Base-by-base conservation (phyloP, 129 eudicot genomes). In the Oenanthe sinensis region DNA sequence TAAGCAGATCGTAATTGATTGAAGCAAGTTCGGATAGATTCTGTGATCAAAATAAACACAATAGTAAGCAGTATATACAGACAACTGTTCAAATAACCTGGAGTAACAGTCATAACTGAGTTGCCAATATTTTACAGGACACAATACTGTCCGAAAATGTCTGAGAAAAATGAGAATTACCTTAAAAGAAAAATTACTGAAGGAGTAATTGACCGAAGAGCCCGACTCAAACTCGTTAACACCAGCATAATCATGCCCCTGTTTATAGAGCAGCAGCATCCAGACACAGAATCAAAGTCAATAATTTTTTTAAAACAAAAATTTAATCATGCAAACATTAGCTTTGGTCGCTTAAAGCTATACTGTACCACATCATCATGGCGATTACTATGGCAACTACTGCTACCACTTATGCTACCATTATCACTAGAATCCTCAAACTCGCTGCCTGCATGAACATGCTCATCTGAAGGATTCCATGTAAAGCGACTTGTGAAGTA, bases 181-280 rank as follows among this genome's bases (percentile, higher is more conserved):
- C 99, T 95, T 95, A 74, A 95, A 95, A 12, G 98, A 95, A 85
- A 95, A 95, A 85, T 95, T 95, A 83, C 97, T 95, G 78, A 95
- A 95, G 75, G 98, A 90, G 78, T 95, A 91, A 85, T 95, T 85
- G 77, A 91, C 89, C 45, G 87, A 79, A 78, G 85, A 83, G 77
- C 88, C 87, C 1, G 99, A 86, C 48, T 90, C 99, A 80, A 88
- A 90, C 82, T 88, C 99, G 9, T 91, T 76, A 37, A 87, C 83
- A 67, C 96, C 96, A 42, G 80, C 87, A 85, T 84, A 87, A 58
- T 95, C 96, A 87, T 91, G 96, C 54, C 89, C 97, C 91, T 95
- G 89, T 60, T 28, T 20, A 79, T 26, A 67, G 52, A 67, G 52
- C 81, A 77, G 52, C 81, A 77, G 19, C 39, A 67, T 60, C 70